A percentile compares a stretch with the other conserved stretches of the same genome.
Conservation (phyloP, 345 rosid species). For the Firmiana major region DNA sequence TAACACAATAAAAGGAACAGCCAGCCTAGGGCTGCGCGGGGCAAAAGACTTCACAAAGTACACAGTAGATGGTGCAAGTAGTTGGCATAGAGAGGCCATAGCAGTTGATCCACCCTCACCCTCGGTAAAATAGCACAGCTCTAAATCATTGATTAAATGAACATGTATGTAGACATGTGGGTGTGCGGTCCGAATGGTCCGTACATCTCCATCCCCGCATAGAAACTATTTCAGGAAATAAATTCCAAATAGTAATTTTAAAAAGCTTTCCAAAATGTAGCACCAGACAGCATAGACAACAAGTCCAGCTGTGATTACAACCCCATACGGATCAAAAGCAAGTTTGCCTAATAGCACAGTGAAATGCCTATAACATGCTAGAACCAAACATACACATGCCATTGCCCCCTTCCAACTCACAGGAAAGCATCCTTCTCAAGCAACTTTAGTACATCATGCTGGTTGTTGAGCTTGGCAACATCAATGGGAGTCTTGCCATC, state of each 20-base stretch:
- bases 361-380: constrained; percentile 8
- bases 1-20: neutral
- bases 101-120: no score
- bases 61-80: no score
- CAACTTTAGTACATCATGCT: constrained; percentile 80
- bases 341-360: neutral
- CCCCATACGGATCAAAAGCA: constrained; percentile 8
- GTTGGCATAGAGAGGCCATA: no score
- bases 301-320: constrained; percentile 1
- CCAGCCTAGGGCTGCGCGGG: no score
- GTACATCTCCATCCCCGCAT: neutral
- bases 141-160: neutral
- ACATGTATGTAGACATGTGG: neutral
- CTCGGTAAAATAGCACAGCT: no score
- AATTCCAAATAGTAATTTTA: neutral
- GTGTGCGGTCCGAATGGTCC: neutral
- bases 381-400: constrained; percentile 11
- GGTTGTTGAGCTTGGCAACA: constrained; percentile 93
- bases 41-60: no score
- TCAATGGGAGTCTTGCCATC: constrained; percentile 97
- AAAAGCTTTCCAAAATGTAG: neutral
- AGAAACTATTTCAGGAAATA: neutral
- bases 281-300: constrained; percentile 8
- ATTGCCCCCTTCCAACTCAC: constrained; percentile 23
- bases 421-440: constrained; percentile 97